A percentile compares a stretch with the other conserved stretches of the same genome.
Evolutionary conservation across 176 grass and related monocot genomes (phyloP).

Genomic region (Carex kokanica): DNA sequence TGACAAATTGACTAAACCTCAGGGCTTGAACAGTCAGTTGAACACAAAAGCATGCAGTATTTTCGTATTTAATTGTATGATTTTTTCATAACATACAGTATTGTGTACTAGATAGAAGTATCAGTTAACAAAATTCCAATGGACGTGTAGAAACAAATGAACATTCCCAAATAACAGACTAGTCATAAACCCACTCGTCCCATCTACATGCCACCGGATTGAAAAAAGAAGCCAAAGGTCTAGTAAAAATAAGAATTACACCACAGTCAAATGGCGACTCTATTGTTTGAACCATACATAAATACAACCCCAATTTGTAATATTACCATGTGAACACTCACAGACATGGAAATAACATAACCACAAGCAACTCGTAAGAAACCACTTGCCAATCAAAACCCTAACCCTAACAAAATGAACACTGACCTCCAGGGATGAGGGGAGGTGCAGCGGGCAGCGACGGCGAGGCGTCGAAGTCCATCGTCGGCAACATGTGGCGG

Average conservation of each 20-base stretch:
- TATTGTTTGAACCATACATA: not conserved
- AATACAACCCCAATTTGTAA: constrained; percentile 8
- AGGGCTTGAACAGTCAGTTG: not conserved
- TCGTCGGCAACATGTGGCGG: constrained; percentile 9
- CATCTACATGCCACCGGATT: not conserved
- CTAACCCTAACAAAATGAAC: constrained; percentile 20
- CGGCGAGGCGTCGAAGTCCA: constrained; percentile 28
- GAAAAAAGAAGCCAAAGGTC: not conserved
- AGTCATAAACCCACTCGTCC: not conserved
- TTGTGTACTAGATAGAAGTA: not conserved
- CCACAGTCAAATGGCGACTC: not conserved
- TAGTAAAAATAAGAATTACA: not conserved
- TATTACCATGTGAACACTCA: not conserved
- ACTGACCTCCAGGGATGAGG: constrained; percentile 18
- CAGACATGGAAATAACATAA: not conserved
- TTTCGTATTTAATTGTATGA: too few relatives aligned
- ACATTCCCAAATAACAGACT: not conserved
- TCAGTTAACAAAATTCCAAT: not conserved
- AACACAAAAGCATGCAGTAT: too few relatives aligned
- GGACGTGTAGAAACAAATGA: not conserved
- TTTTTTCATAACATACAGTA: not conserved
- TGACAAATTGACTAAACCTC: not conserved
- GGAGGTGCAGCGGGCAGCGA: constrained; percentile 11
- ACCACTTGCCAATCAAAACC: constrained; percentile 13
- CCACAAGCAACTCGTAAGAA: not conserved